Base-by-base conservation (phyloP, 2,329 filamentous ascomycete species). In the Hypoxylon sp. region DNA sequence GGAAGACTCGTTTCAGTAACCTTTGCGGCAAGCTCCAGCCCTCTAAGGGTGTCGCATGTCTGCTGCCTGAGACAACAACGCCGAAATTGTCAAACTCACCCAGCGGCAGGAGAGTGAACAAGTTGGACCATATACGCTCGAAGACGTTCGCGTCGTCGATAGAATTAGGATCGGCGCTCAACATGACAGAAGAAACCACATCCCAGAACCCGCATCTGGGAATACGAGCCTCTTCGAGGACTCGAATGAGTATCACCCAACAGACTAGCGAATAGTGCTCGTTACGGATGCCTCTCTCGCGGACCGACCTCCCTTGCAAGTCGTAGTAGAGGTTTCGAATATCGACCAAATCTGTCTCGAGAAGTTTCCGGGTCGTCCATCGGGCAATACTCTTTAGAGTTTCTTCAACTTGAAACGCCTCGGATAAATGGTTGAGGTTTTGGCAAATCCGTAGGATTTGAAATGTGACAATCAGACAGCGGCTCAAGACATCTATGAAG, bases 21-120 rank as follows among this genome's bases (percentile, higher is more conserved):
- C 77, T 79, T 59, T 87, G 85, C 0, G 85, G 81, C 11, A 89
- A 69, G 3, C 66, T 62, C 87, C 87, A 90, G 21, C 87, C 86
- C 55, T 89, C 85, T 20, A 80, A 68, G 0, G 75, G 72, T 4
- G 61, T 40, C 1, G 64, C 65, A 17, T 78, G 72, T 24, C 80
- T 74, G 20, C 70, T 55, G 1, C 76, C 76, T 2, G 74, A 60
- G 42, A 78, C 64, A 20, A 85, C 60, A 7, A 83, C 70, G 0
- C 87, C 87, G 10, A 69, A 66, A 47, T 78, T 75, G 64, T 87
- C 81, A 63, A 89, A 85, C 57, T 88, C 85, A 20, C 77, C 77
- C 0, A 89, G 73, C 1, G 87, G 87, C 6, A 89, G 75, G 2
- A 89, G 74, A 1, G 80, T 79, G 62, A 89, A 89, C 69, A 88